A percentile compares a stretch with the other conserved stretches of the same genome.
Evolutionary conservation across 129 eudicot genomes (phyloP).

Genomic region (Flaveria robusta): DNA sequence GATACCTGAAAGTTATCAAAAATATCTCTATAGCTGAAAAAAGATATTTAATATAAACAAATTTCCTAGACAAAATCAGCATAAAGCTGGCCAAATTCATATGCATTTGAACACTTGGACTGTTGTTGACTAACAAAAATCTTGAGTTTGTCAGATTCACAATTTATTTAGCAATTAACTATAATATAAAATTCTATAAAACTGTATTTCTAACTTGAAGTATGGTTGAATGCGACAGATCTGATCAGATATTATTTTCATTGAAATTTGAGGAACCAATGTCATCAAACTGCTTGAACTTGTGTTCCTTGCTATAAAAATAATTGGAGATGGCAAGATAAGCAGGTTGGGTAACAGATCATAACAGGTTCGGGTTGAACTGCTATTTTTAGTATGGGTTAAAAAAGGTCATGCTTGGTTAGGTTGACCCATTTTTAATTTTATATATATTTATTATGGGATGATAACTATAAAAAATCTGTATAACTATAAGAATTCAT

Average conservation of each 20-base stretch:
- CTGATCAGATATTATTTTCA: neutral
- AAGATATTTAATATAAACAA: neutral
- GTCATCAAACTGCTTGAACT: neutral
- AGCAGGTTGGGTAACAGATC: neutral
- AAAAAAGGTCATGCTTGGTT: neutral
- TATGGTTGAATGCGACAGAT: neutral
- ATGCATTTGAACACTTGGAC: neutral
- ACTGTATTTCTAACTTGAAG: neutral
- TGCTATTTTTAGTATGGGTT: neutral
- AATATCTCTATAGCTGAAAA: neutral
- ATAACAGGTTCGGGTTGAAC: neutral
- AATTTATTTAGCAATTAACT: neutral
- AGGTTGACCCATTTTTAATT: neutral
- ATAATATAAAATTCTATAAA: neutral
- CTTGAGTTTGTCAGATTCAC: neutral
- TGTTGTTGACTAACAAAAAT: neutral
- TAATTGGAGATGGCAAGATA: neutral
- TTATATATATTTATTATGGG: neutral
- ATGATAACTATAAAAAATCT: neutral
- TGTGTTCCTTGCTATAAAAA: neutral
- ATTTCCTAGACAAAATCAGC: neutral
- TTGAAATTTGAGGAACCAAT: conserved; percentile 6
- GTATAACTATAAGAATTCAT: neutral
- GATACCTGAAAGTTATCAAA: conserved; percentile 53
- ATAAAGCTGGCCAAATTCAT: neutral